These are phyloP conservation scores for Puccinia coronata DNA, from an alignment of 1,284 basidiomycete genomes.

Conservation along the genomic window DNA sequence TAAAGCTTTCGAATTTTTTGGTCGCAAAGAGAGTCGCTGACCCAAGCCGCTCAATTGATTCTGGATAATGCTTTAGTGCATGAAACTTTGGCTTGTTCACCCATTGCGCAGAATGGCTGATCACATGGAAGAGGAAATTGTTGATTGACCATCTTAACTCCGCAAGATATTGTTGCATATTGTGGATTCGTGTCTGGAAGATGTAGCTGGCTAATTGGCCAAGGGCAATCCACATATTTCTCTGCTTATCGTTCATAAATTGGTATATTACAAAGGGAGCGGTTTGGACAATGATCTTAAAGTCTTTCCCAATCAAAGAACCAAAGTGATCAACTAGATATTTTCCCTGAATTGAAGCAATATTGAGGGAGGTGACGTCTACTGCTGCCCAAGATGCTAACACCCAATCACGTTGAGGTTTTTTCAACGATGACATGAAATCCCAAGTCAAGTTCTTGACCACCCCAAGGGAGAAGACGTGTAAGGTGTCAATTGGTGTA, in stretches of 20 bases:
- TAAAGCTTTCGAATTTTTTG: neutral
- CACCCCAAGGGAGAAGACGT: constrained; percentile 55
- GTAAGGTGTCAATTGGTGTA: constrained; percentile 56
- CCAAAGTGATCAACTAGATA: constrained; percentile 33
- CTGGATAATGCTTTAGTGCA: constrained; percentile 53
- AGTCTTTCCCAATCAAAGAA: constrained; percentile 59
- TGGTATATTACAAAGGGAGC: constrained; percentile 60
- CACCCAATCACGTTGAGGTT: neutral
- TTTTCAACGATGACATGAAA: neutral
- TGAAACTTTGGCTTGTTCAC: constrained; percentile 62
- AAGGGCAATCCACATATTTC: constrained; percentile 58
- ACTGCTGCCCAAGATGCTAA: neutral
- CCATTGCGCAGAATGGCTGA: constrained; percentile 57
- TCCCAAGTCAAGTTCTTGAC: constrained; percentile 55
- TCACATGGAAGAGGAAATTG: constrained; percentile 56
- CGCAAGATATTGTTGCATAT: constrained; percentile 57
- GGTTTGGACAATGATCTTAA: constrained; percentile 59
- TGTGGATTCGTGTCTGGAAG: constrained; percentile 59
- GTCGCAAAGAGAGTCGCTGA: neutral
- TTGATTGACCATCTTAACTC: constrained; percentile 54
- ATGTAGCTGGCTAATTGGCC: constrained; percentile 58
- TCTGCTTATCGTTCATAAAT: constrained; percentile 52
- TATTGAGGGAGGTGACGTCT: neutral
- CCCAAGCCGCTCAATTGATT: constrained; percentile 47
- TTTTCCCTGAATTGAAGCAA: neutral